Evolutionary conservation across 108 stramenopile genomes (phyloP), one percentile per base, ranked within the genome.

Genomic region (Skeletonema menzelii): DNA sequence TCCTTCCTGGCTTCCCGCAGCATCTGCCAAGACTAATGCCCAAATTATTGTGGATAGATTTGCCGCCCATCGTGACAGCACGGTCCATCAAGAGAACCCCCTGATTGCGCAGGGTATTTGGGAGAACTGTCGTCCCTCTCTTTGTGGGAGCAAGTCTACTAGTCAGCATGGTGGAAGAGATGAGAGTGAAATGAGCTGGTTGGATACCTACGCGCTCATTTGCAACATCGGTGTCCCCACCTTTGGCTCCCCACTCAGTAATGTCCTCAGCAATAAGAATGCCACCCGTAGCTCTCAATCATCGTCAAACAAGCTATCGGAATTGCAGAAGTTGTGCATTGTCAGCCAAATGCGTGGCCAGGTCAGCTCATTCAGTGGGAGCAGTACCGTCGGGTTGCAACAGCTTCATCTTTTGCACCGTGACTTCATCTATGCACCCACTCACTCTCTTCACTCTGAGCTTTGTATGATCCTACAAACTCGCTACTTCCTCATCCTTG

Each of bases 401-500:
- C 8, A 53, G 49, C 49, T 53, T 7, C 49, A 53, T 22, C 22
- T 10, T 8, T n/a, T 53, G 22, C 49, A 53, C 22, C 49, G 49
- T 53, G 49, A 53, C 22, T 93, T 77, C 79, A 84, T 84, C 72
- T 95, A 86, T 68, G 79, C 84, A 27, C 95, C 95, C 8, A 67
- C 88, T 56, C 95, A 95, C 67, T 28, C 83, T 14, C 86, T 95
- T 67, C 76, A 81, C 49, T 84, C 83, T 32, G 88, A 88, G 65
- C 80, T 92, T 19, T 95, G 95, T 74, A 90, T 95, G 92, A 82
- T 92, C 17, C 85, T 95, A 37, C 90, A 91, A 55, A 84, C 87
- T 34, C 76, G 88, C 28, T 88, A 85, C 62, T 95, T 92, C 76
- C 60, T 67, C 14, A 44, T 89, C 20, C 19, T 22, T 22, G n/a